Percentiles rank a stretch among this genome's conserved stretches.
Evolutionary conservation across 176 grass and related monocot genomes (phyloP).

Genomic region (Tuctoria greenei): DNA sequence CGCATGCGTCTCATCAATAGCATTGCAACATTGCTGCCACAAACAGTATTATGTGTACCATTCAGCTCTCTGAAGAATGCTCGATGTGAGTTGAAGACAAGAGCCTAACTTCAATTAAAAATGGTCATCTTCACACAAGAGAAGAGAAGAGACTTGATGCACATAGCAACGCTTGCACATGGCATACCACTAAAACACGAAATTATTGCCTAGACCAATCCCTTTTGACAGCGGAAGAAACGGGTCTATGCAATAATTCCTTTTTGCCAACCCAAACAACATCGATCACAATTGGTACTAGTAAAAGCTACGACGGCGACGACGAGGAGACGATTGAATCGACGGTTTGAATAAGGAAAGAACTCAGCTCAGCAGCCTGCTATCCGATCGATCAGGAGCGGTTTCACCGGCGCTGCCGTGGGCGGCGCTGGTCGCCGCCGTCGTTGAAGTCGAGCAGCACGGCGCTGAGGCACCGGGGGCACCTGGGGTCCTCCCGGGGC

Average conservation of each 20-base stretch:
- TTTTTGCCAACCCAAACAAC: constrained; percentile 15
- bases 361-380: background rate
- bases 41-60: background rate
- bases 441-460: constrained; percentile 90
- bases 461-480: constrained; percentile 83
- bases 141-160: background rate
- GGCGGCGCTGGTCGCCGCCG: constrained; percentile 46
- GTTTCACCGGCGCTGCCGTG: constrained; percentile 41
- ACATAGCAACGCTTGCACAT: constrained; percentile 15
- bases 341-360: background rate
- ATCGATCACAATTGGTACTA: constrained; percentile 7
- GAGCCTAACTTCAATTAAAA: constrained; percentile 31
- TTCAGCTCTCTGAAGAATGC: constrained; percentile 1
- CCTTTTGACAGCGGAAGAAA: constrained; percentile 39
- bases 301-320: constrained; percentile 29
- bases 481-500: constrained; percentile 81
- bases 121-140: background rate
- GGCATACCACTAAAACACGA: constrained; percentile 22
- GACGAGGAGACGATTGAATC: background rate
- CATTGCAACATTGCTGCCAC: constrained; percentile 6
- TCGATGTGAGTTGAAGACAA: constrained; percentile 23
- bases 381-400: background rate
- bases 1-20: constrained; percentile 17
- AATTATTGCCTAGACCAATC: constrained; percentile 65
- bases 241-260: constrained; percentile 66